phyloP scores from a whole-genome alignment of 2,329 filamentous ascomycete species.

The Aschersonia sp. region DNA sequence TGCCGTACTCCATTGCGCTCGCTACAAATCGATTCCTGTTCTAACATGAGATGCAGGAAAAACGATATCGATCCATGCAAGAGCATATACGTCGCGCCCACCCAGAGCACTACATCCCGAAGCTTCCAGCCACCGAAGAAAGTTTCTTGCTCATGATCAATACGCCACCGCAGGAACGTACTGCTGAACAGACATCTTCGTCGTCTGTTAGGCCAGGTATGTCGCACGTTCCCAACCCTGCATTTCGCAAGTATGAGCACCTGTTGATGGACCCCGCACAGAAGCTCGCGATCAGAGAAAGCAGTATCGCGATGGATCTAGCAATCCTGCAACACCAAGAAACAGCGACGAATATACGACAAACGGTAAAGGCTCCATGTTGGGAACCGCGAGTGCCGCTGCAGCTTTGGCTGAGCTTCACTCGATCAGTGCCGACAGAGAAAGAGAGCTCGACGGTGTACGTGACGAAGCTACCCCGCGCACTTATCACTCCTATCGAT shows the following conservation, averaged over 20 bases:
- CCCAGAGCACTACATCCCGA: conserved; percentile 92
- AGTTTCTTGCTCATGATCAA: conserved; percentile 96
- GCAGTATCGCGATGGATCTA: conserved; percentile 43
- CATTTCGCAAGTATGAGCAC: not conserved
- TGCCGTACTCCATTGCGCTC: no score
- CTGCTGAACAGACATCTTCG: conserved; percentile 18
- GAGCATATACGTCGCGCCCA: conserved; percentile 97
- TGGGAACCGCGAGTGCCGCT: conserved; percentile 56
- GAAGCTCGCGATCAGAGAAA: conserved; percentile 43
- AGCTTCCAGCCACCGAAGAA: conserved; percentile 94
- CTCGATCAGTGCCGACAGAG: conserved; percentile 59
- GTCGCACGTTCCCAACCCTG: conserved; percentile 3
- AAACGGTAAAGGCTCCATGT: conserved; percentile 26
- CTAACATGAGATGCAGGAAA: conserved; percentile 45
- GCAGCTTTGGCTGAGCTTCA: conserved; percentile 74
- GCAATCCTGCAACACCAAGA: conserved; percentile 53
- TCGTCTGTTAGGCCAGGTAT: conserved; percentile 17
- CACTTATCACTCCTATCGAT: conserved; percentile 12
- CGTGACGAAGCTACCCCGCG: conserved; percentile 19
- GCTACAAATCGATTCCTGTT: no score
- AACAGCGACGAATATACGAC: conserved; percentile 51
- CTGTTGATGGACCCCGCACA: conserved; percentile 6
- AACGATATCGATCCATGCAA: conserved; percentile 96
- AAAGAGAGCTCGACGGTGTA: conserved; percentile 69
- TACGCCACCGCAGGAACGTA: conserved; percentile 64